Conservation (phyloP, 768 basidiomycete genomes). For the Hygrophorus russula region DNA sequence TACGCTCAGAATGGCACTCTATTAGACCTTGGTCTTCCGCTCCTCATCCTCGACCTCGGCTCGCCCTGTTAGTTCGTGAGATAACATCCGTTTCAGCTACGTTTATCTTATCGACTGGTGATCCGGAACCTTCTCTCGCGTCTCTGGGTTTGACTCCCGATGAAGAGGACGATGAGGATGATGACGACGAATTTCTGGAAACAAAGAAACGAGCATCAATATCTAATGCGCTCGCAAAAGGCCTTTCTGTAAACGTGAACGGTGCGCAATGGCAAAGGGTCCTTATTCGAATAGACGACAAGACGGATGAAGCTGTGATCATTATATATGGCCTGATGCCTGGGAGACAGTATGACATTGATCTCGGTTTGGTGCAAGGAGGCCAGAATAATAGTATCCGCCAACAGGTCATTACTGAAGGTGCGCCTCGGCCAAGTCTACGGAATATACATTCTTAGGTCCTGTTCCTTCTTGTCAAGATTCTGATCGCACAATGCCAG, state of each 20-base stretch:
- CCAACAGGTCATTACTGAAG: constrained; percentile 60
- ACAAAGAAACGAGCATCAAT: constrained; percentile 33
- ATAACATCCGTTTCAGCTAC: constrained; percentile 81
- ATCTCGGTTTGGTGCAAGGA: constrained; percentile 60
- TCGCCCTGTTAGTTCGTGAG: constrained; percentile 65
- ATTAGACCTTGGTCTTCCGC: constrained; percentile 61
- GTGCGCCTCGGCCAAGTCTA: constrained; percentile 43
- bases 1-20: constrained; percentile 45
- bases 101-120: constrained; percentile 50
- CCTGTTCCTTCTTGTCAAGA: background rate
- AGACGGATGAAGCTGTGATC: constrained; percentile 79
- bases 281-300: constrained; percentile 69
- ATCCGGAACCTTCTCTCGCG: constrained; percentile 30
- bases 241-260: constrained; percentile 74
- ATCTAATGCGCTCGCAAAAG: constrained; percentile 58
- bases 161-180: constrained; percentile 23
- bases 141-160: constrained; percentile 24
- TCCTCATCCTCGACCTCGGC: constrained; percentile 26
- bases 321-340: constrained; percentile 86
- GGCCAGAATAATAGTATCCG: constrained; percentile 39
- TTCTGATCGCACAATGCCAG: background rate
- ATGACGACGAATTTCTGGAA: constrained; percentile 17
- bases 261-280: constrained; percentile 70
- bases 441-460: background rate
- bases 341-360: constrained; percentile 84